Conservation (phyloP, 2,329 filamentous ascomycete species). For the Paecilomyces niveus region DNA sequence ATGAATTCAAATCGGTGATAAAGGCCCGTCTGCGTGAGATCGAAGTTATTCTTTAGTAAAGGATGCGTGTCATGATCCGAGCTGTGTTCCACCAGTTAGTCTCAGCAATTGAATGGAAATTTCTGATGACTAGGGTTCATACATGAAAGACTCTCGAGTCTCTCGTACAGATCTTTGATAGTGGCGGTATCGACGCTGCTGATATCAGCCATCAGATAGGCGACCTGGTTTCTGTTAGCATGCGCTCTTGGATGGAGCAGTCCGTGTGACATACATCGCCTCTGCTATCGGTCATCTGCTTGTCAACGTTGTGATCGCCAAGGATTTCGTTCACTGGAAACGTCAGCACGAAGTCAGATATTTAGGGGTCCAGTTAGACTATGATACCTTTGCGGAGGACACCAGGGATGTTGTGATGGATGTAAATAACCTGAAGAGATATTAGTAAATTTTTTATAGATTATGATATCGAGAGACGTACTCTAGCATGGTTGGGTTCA, state of each 20-base stretch:
- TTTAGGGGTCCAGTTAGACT: background rate
- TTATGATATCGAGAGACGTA: conserved; percentile 28
- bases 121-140: conserved; percentile 33
- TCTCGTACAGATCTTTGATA: conserved; percentile 79
- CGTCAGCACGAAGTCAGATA: conserved; percentile 8
- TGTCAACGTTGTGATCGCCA: conserved; percentile 94
- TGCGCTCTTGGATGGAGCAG: background rate
- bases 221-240: conserved; percentile 48
- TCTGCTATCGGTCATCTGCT: conserved; percentile 94
- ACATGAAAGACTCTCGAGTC: conserved; percentile 74
- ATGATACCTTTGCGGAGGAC: conserved; percentile 70
- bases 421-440: conserved; percentile 67
- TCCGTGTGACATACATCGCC: conserved; percentile 60
- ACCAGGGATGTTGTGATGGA: conserved; percentile 93
- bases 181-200: conserved; percentile 74
- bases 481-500: conserved; percentile 80
- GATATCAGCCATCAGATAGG: conserved; percentile 97
- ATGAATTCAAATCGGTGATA: background rate
- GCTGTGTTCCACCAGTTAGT: conserved; percentile 20
- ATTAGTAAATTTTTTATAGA: conserved; percentile 7
- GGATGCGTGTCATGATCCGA: conserved; percentile 40
- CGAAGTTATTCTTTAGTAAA: conserved; percentile 27
- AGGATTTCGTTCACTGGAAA: conserved; percentile 80
- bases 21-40: background rate
- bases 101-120: background rate